A percentile compares a stretch with the other conserved stretches of the same genome.
Conservation (phyloP, 345 rosid species). For the Melaleuca alternifolia region DNA sequence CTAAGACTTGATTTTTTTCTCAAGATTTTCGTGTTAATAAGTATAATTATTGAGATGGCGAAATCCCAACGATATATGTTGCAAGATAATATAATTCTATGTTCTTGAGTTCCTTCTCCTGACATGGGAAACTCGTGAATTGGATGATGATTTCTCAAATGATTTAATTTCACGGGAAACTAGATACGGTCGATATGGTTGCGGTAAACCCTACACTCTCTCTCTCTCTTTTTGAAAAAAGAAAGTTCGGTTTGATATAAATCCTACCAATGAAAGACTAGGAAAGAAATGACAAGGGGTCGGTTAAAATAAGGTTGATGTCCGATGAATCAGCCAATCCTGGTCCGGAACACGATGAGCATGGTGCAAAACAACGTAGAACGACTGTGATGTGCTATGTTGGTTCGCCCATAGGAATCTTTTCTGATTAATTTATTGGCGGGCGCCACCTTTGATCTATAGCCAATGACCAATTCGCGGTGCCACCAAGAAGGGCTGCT, state of each 20-base stretch:
- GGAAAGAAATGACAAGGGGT: background rate
- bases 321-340: background rate
- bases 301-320: background rate
- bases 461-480: background rate
- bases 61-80: fast-evolving
- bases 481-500: background rate
- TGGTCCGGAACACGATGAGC: background rate
- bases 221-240: background rate
- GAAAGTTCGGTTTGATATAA: background rate
- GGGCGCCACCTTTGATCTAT: background rate
- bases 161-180: background rate
- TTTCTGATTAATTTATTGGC: background rate
- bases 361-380: background rate
- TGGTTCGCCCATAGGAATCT: background rate
- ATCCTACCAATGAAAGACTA: background rate
- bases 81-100: background rate
- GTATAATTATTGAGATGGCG: fast-evolving
- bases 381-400: background rate
- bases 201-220: no score
- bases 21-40: fast-evolving
- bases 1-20: background rate
- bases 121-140: background rate
- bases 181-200: fast-evolving
- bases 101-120: background rate
- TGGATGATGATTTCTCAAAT: background rate